These are phyloP conservation scores for Fusarium devonianum DNA, from an alignment of 2,329 filamentous ascomycete species.

Conservation along the genomic window DNA sequence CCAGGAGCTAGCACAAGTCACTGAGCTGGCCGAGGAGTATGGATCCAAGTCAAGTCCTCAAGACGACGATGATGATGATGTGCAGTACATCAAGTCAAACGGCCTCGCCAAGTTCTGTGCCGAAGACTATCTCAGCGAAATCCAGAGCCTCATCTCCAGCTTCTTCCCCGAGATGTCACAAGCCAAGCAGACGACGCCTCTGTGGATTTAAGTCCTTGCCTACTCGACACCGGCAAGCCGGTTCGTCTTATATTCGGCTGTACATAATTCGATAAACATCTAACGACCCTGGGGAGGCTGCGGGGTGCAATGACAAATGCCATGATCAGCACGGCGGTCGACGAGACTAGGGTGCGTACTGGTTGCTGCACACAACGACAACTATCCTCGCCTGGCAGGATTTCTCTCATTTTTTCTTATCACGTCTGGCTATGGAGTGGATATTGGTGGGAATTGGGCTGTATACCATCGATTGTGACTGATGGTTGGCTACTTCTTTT, in stretches of 20 bases:
- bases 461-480: slow-evolving; percentile 31
- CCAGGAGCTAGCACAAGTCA: slow-evolving; percentile 88
- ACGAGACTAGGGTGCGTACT: slow-evolving; percentile 24
- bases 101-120: slow-evolving; percentile 78
- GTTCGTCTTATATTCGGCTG: slow-evolving; percentile 40
- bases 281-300: slow-evolving; percentile 36
- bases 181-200: slow-evolving; percentile 44
- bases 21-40: slow-evolving; percentile 91
- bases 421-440: slow-evolving; percentile 21
- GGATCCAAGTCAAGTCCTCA: slow-evolving; percentile 65
- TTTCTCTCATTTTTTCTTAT: slow-evolving; percentile 22
- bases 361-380: slow-evolving; percentile 19
- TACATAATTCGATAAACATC: slow-evolving; percentile 45
- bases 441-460: slow-evolving; percentile 17
- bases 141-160: slow-evolving; percentile 71
- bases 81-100: slow-evolving; percentile 70
- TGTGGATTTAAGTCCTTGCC: slow-evolving; percentile 59
- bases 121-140: slow-evolving; percentile 84
- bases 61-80: slow-evolving; percentile 70
- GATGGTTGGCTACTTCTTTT: slow-evolving; percentile 23
- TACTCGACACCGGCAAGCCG: slow-evolving; percentile 19
- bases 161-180: slow-evolving; percentile 59
- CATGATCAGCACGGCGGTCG: slow-evolving; percentile 25
- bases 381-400: slow-evolving; percentile 26
- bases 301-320: slow-evolving; percentile 25